These are phyloP conservation scores for Hypoxylon sp. DNA, from an alignment of 2,329 filamentous ascomycete species.

Conservation along the genomic window DNA sequence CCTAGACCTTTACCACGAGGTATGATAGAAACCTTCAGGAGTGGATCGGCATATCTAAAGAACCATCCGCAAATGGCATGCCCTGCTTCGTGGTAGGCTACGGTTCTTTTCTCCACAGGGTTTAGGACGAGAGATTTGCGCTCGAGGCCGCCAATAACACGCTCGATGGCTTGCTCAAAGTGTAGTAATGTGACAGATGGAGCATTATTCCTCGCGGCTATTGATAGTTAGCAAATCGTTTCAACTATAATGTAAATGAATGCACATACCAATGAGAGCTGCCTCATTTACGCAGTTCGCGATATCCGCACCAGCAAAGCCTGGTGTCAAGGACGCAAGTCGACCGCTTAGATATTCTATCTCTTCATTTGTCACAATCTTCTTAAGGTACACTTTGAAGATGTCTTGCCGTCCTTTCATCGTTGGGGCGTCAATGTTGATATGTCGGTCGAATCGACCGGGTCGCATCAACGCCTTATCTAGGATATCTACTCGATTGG, in stretches of 20 bases:
- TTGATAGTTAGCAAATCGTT: slow-evolving; percentile 58
- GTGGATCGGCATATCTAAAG: slow-evolving; percentile 94
- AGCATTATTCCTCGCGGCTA: slow-evolving; percentile 87
- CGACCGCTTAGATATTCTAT: slow-evolving; percentile 89
- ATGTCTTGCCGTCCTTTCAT: slow-evolving; percentile 98
- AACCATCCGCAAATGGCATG: slow-evolving; percentile 99
- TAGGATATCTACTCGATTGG: slow-evolving; percentile 93
- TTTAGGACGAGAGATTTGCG: slow-evolving; percentile 96
- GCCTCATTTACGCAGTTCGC: slow-evolving; percentile 99
- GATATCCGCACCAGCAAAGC: slow-evolving; percentile 97
- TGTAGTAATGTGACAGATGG: slow-evolving; percentile 87
- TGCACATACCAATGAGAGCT: slow-evolving; percentile 85
- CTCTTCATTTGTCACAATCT: slow-evolving; percentile 94
- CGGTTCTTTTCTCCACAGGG: slow-evolving; percentile 93
- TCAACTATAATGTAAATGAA: not conserved
- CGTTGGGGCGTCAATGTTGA: slow-evolving; percentile 92
- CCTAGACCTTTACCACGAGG: slow-evolving; percentile 94
- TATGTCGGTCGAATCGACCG: slow-evolving; percentile 96
- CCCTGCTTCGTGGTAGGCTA: slow-evolving; percentile 98
- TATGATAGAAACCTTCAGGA: slow-evolving; percentile 98
- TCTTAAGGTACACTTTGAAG: slow-evolving; percentile 92
- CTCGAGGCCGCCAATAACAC: slow-evolving; percentile 95
- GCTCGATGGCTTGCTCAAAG: slow-evolving; percentile 98
- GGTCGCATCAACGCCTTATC: slow-evolving; percentile 97
- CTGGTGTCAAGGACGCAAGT: slow-evolving; percentile 91